Percentiles rank a stretch among this genome's conserved stretches.
These are phyloP conservation scores for Fusarium lateritium DNA, from an alignment of 2,329 filamentous ascomycete genomes.

Conservation along the genomic window DNA sequence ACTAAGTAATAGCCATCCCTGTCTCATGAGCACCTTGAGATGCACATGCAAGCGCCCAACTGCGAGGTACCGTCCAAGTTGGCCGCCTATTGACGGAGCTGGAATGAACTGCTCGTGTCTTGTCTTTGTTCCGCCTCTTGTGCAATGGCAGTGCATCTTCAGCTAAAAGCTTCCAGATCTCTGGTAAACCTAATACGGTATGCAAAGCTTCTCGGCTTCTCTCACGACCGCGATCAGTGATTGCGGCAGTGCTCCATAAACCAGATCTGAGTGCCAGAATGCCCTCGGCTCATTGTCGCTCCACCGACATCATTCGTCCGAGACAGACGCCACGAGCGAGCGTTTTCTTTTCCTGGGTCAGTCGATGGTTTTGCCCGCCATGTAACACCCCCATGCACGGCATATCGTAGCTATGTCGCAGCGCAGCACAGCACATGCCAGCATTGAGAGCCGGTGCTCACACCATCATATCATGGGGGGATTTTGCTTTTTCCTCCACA, in stretches of 20 bases:
- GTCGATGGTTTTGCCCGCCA: conserved; percentile 26
- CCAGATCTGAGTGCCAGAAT: conserved; percentile 25
- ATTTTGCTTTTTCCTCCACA: conserved; percentile 35
- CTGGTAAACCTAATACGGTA: conserved; percentile 18
- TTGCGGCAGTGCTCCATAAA: conserved; percentile 26
- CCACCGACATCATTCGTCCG: conserved; percentile 39
- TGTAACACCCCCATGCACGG: conserved; percentile 38
- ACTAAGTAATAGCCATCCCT: too few relatives aligned
- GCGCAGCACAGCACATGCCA: conserved; percentile 22
- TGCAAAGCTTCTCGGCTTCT: conserved; percentile 26
- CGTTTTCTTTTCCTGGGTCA: conserved; percentile 32
- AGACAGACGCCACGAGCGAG: conserved; percentile 41
- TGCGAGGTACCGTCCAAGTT: conserved; percentile 8
- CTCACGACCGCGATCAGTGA: conserved; percentile 5
- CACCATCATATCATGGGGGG: conserved; percentile 42
- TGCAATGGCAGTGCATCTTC: conserved; percentile 11
- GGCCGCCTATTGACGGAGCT: too few relatives aligned
- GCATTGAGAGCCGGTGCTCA: conserved; percentile 11
- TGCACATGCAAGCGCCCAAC: conserved; percentile 43
- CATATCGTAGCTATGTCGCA: conserved; percentile 32
- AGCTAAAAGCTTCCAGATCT: conserved; percentile 10
- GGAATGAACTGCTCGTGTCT: too few relatives aligned
- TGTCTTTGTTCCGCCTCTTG: neutral
- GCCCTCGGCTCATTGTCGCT: conserved; percentile 30
- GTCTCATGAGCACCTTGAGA: conserved; percentile 34